Conservation (phyloP, 140 eudicot species). For the Cichorium intybus region DNA sequence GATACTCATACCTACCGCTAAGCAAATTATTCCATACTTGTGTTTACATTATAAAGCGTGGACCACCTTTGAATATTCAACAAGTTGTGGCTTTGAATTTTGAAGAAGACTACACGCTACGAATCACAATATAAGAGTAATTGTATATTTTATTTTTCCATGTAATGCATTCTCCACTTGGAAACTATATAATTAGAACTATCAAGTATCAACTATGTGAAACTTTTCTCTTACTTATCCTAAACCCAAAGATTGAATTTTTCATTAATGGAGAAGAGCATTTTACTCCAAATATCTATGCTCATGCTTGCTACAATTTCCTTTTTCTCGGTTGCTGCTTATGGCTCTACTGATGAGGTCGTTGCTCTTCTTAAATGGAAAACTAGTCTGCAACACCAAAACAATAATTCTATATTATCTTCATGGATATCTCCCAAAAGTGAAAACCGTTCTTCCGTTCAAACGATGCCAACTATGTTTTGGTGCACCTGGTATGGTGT, state of each 20-base stretch:
- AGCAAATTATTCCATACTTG: too few relatives aligned
- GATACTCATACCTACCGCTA: too few relatives aligned
- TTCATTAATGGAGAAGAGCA: too few relatives aligned
- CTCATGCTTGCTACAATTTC: neutral
- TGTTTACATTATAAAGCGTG: too few relatives aligned
- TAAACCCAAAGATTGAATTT: too few relatives aligned
- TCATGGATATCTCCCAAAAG: slow-evolving; percentile 19
- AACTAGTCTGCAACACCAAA: slow-evolving; percentile 16
- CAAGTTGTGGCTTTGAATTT: too few relatives aligned
- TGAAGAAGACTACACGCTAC: too few relatives aligned
- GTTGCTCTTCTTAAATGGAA: slow-evolving; percentile 26
- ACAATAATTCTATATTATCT: slow-evolving; percentile 11
- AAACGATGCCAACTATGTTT: neutral
- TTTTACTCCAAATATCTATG: too few relatives aligned
- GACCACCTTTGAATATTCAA: too few relatives aligned
- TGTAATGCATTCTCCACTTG: neutral
- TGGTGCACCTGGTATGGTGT: slow-evolving; percentile 39
- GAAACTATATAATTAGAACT: neutral
- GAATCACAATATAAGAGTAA: too few relatives aligned
- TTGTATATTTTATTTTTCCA: too few relatives aligned
- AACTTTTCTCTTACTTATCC: neutral
- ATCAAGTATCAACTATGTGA: too few relatives aligned
- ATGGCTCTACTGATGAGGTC: slow-evolving; percentile 1
- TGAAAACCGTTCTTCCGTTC: neutral
- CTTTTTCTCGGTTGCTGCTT: neutral